These are phyloP conservation scores for Saturnispora bothae DNA, from an alignment of 805 yeast genomes.

Conservation along the genomic window DNA sequence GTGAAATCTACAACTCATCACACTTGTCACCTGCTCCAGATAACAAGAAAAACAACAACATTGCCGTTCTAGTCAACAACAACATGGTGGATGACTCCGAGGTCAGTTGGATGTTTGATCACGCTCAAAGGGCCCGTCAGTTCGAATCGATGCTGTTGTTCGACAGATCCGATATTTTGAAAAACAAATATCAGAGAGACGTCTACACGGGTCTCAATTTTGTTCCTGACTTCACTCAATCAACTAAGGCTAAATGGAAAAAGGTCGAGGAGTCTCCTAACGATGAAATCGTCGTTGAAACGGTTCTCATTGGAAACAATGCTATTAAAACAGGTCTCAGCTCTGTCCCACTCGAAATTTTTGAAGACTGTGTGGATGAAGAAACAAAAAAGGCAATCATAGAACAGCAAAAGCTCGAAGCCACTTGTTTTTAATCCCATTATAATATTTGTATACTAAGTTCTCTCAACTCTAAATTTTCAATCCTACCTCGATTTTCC, in stretches of 20 bases:
- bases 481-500: background rate
- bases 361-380: slow-evolving; percentile 47
- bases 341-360: slow-evolving; percentile 47
- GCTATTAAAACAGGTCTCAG: slow-evolving; percentile 53
- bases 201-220: slow-evolving; percentile 76
- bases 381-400: slow-evolving; percentile 50
- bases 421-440: background rate
- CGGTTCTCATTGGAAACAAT: slow-evolving; percentile 30
- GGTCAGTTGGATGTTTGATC: slow-evolving; percentile 64
- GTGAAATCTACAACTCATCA: slow-evolving; percentile 4
- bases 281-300: slow-evolving; percentile 32
- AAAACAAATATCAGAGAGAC: slow-evolving; percentile 56
- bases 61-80: slow-evolving; percentile 6
- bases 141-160: slow-evolving; percentile 54
- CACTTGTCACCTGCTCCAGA: background rate
- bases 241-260: slow-evolving; percentile 32
- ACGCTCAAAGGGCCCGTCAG: slow-evolving; percentile 66
- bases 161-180: slow-evolving; percentile 42
- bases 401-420: slow-evolving; percentile 47
- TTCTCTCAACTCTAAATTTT: background rate
- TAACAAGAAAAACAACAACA: slow-evolving; percentile 7
- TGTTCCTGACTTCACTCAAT: slow-evolving; percentile 68
- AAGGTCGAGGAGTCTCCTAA: slow-evolving; percentile 22
- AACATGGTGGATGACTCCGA: slow-evolving; percentile 12
- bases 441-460: background rate